Conservation (phyloP, 345 rosid genomes). For the Dipteronia sinensis region DNA sequence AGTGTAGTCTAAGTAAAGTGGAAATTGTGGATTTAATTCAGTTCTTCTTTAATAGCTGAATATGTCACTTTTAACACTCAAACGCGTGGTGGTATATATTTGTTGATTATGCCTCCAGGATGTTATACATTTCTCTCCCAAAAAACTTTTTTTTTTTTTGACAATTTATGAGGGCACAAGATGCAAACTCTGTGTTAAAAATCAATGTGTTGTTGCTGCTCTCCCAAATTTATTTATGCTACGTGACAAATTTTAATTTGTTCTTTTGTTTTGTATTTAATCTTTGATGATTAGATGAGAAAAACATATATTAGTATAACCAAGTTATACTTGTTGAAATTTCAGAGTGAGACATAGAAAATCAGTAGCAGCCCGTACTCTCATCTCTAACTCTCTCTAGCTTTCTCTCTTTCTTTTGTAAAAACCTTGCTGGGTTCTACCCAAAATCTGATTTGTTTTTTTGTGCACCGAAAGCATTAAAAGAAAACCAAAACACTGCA, state of each 20-base stretch:
- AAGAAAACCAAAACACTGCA: background rate
- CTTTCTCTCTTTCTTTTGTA: background rate
- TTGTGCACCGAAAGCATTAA: background rate
- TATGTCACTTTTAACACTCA: slow-evolving; percentile 30
- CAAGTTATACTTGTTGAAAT: background rate
- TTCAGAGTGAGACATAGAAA: background rate
- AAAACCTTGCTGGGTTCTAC: background rate
- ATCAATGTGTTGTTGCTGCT: background rate
- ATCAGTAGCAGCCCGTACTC: background rate
- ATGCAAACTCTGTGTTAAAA: background rate
- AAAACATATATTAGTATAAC: background rate
- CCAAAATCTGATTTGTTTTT: no score
- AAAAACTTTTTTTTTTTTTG: slow-evolving; percentile 20
- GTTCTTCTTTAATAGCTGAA: background rate
- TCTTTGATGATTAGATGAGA: background rate
- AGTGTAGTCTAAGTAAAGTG: background rate
- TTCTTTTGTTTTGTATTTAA: background rate
- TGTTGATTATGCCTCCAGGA: no score
- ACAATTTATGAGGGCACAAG: background rate
- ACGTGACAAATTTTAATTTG: background rate
- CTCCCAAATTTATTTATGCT: background rate
- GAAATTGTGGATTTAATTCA: background rate
- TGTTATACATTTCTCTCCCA: slow-evolving; percentile 48
- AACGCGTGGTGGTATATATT: slow-evolving; percentile 91
- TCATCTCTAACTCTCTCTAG: background rate